A percentile compares a stretch with the other conserved stretches of the same genome.
These are phyloP conservation scores for Pseudoperonospora humuli DNA, from an alignment of 352 stramenopile species.

Conservation along the genomic window DNA sequence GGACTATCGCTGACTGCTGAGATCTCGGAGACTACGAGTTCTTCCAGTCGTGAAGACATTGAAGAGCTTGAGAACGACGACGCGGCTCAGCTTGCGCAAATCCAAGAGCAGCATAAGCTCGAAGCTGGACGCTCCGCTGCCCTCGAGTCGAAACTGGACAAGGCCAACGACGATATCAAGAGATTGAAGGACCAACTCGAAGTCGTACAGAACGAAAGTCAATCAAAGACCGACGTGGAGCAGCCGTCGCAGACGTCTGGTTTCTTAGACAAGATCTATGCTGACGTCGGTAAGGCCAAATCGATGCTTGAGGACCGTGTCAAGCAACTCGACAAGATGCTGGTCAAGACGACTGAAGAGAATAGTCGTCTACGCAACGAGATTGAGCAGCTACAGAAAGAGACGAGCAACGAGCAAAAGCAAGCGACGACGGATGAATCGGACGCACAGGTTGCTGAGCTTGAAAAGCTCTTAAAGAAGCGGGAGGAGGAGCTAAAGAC, in stretches of 20 bases:
- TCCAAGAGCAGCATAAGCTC: constrained; percentile 29
- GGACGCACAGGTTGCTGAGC: constrained; percentile 10
- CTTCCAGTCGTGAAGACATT: constrained; percentile 40
- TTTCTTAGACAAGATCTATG: constrained; percentile 78
- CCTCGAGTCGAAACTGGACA: constrained; percentile 35
- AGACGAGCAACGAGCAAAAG: constrained; percentile 4
- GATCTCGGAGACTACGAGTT: constrained; percentile 40
- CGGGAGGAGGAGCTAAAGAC: constrained; percentile 18
- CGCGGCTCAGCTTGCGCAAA: constrained; percentile 20
- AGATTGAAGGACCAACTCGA: constrained; percentile 27
- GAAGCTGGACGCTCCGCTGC: constrained; percentile 22
- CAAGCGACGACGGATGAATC: constrained; percentile 9
- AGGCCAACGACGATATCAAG: constrained; percentile 29
- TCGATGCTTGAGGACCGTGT: constrained; percentile 63
- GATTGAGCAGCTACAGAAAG: constrained; percentile 23
- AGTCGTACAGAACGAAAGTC: constrained; percentile 10
- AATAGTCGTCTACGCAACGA: constrained; percentile 38
- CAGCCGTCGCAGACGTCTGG: constrained; percentile 17
- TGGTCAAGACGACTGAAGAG: constrained; percentile 39
- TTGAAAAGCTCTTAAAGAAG: constrained; percentile 16
- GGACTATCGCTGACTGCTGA: constrained; percentile 27
- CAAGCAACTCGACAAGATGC: constrained; percentile 39
- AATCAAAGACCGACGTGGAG: constrained; percentile 8
- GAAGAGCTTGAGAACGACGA: constrained; percentile 37
- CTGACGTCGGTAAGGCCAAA: constrained; percentile 76